Evolutionary conservation across 371 early-diverging fungal genomes (phyloP), one percentile per base, ranked within the genome.

Genomic region (Actinomortierella wolfii): DNA sequence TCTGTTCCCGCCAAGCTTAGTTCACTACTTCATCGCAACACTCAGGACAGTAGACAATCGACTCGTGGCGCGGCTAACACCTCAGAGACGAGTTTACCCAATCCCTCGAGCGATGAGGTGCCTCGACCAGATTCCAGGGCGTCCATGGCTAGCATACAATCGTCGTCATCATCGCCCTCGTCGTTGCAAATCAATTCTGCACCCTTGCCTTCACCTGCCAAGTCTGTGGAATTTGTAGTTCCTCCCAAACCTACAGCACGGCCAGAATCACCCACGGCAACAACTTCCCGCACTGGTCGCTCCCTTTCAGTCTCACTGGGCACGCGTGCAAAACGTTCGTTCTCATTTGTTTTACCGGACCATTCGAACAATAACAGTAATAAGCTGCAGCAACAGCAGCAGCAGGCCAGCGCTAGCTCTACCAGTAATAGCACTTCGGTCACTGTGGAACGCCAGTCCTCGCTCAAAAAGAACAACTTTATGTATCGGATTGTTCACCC

Each of bases 401-500:
- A 23, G 39, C 26, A 6, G 15, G 0, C 28, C 52, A 34, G 34
- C 34, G 11, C 34, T 4, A 34, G 34, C 34, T 6, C 34, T 4
- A 34, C 34, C 34, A 50, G 47, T 17, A 34, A 25, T 21, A 48
- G 41, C 21, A 49, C 21, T 3, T 21, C 48, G 3, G n/a, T 39
- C 4, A 0, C 42, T 17, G 20, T 51, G 42, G 71, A 57, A 1
- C 58, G 55, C 9, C 55, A 47, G 5, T 61, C 49, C 2, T 61
- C 65, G 14, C 18, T 11, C 24, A 59, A 54, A 29, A 51, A 60
- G 50, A 56, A 56, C 48, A 71, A 66, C 18, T 53, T 73, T 28
- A 59, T 66, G 51, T 73, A 66, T 51, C 54, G 67, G 51, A 66
- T 73, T 26, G 73, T 59, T 15, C 73, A 73, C 23, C 73, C 73